Percentiles rank a stretch among this genome's conserved stretches.
Evolutionary conservation across 768 basidiomycete species (phyloP).

Genomic region (Lyophyllum decastes): DNA sequence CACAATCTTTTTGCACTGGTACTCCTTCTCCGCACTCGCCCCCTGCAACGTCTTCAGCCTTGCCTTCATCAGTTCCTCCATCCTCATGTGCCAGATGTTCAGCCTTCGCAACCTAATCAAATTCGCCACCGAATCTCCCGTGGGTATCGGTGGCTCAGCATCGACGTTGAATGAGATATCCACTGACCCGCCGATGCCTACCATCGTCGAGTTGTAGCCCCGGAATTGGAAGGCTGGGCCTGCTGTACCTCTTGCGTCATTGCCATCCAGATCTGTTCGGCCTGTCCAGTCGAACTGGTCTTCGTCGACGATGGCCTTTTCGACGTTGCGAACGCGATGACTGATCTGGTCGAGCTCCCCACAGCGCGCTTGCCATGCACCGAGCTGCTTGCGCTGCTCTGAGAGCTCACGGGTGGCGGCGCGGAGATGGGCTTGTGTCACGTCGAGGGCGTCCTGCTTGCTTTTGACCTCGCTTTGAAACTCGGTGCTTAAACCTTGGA

Average conservation of each 20-base stretch:
- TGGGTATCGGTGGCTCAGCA: conserved; percentile 71
- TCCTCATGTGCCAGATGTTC: conserved; percentile 80
- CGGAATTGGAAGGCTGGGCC: conserved; percentile 74
- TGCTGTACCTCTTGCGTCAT: conserved; percentile 39
- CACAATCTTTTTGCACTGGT: conserved; percentile 90
- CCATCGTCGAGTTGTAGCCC: conserved; percentile 66
- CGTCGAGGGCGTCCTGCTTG: conserved; percentile 87
- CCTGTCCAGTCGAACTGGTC: conserved; percentile 91
- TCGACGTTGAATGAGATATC: conserved; percentile 68
- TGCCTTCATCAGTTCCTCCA: conserved; percentile 72
- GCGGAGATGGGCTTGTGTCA: conserved; percentile 83
- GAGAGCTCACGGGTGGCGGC: conserved; percentile 89
- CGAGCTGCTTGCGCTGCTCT: conserved; percentile 85
- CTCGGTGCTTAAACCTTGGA: conserved; percentile 74
- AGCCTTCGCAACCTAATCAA: conserved; percentile 75
- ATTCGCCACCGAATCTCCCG: conserved; percentile 54
- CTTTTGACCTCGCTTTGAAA: conserved; percentile 82
- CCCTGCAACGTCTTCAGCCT: conserved; percentile 73
- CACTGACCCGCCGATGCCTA: conserved; percentile 62
- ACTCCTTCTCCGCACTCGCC: conserved; percentile 85
- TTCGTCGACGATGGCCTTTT: conserved; percentile 76
- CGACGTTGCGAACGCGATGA: conserved; percentile 83
- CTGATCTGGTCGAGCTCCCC: conserved; percentile 79
- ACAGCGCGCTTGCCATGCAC: conserved; percentile 70
- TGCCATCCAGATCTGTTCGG: conserved; percentile 48